Evolutionary conservation across 306 rosid genomes (phyloP), one percentile per base, ranked within the genome.

Genomic region (Rosa rugosa): DNA sequence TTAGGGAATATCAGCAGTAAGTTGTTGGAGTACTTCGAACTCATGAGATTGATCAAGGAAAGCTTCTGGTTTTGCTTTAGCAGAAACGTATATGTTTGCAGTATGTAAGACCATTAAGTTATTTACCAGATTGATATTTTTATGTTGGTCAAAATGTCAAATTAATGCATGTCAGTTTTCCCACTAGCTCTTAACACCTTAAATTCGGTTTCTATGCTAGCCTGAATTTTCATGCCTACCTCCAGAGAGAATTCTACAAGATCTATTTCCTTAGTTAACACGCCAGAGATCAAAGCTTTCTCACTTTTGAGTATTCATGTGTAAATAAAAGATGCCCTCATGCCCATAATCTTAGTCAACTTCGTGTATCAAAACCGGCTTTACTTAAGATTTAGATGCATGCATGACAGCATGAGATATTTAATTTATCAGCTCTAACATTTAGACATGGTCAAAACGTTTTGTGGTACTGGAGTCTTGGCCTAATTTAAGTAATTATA

Each of bases 51-150:
- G 71, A 69, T 63, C 11, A 13, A 14, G 70, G 73, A 86, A 14
- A 89, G 87, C 69, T 85, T 75, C 60, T 84, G 85, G 80, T 87
- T 89, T 50, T 78, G 76, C 42, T 66, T 12, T 13, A 8, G 34
- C n/a, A 42, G n/a, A 20, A 57, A 40, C 16, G 25, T 60, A 6
- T 6, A 5, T 63, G 41, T 63, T 31, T 63, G 70, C 54, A 25
- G 40, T 56, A 4, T 59, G 42, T 75, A 59, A 8, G 38, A 38
- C 23, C 78, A 40, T 22, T 23, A 62, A 75, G 65, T 47, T 31
- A 2, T 31, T 31, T 45, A 56, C 42, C 62, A 22, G 27, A 63
- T 50, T 62, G 36, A 3, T 31, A 36, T 12, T 60, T 79, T 45
- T 59, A 59, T 31, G 51, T 49, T 27, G 22, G n/a, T 56, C 69